Conservation (phyloP, 805 yeast species). For the Metschnikowia santaceciliae region DNA sequence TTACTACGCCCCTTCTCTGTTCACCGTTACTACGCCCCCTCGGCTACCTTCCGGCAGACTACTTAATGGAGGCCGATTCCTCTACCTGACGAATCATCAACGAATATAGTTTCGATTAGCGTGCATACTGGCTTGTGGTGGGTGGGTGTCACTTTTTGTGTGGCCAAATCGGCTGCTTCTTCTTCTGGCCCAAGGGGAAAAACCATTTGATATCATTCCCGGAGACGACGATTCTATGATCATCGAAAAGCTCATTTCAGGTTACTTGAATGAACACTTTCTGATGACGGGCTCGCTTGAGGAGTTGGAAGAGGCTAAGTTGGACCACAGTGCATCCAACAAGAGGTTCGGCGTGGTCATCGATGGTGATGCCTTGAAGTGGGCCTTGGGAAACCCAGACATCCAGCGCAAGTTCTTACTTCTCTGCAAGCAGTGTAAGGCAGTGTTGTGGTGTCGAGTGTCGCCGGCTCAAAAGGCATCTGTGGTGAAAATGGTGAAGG, state of each 20-base stretch:
- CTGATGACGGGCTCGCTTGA: conserved; percentile 56
- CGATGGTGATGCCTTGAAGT: conserved; percentile 62
- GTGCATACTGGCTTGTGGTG: too few species aligned
- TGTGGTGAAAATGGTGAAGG: conserved; percentile 64
- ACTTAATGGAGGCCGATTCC: too few species aligned
- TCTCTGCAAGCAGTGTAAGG: conserved; percentile 68
- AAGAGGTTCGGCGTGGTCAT: conserved; percentile 57
- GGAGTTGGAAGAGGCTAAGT: conserved; percentile 50
- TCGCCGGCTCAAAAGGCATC: conserved; percentile 82
- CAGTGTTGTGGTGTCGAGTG: conserved; percentile 81
- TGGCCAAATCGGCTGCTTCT: too few species aligned
- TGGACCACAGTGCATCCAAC: conserved; percentile 63
- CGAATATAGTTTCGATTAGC: too few species aligned
- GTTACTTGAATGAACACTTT: conserved; percentile 54
- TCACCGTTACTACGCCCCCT: too few species aligned
- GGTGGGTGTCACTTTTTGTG: too few species aligned
- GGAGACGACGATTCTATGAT: conserved; percentile 23
- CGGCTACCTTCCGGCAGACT: too few species aligned
- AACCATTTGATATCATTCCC: conserved; percentile 18
- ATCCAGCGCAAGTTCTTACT: conserved; percentile 52
- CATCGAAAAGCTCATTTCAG: conserved; percentile 47
- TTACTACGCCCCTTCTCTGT: too few species aligned
- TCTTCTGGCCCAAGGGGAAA: conserved; percentile 24
- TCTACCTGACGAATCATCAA: too few species aligned
- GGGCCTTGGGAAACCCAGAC: conserved; percentile 38